Base-by-base conservation (phyloP, 2,329 filamentous ascomycete species). In the Hymenoscyphus infarciens region DNA sequence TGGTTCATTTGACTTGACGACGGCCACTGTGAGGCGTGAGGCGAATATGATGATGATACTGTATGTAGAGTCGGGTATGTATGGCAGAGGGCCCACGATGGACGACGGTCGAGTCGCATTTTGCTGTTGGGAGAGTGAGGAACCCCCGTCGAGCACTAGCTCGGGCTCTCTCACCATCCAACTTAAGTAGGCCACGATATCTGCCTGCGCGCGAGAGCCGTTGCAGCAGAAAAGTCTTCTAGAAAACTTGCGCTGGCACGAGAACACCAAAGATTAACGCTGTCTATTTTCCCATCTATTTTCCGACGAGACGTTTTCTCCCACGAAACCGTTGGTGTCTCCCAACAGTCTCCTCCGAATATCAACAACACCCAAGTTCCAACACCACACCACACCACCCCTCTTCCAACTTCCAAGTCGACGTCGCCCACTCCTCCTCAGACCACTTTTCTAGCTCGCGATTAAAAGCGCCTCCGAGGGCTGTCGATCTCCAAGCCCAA, bases 111-210 rank as follows among this genome's bases (percentile, higher is more conserved):
- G 42, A 49, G 19, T 49, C 2, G 42, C 42, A 22, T 35, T 45
- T 22, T 31, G 42, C 27, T 25, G 60, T 64, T 65, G 64, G 64
- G 64, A 63, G 22, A 58, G 56, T 35, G 33, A 49, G 42, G 42
- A 49, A 49, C 42, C 42, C 42, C n/a, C 42, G 42, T 22, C 19
- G n/a, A 49, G 42, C 19, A 19, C 42, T 49, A 11, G 42, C 42
- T 49, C 42, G 25, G 42, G 42, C 42, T 49, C 49, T 59, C 13
- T 29, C 39, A 16, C 31, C 33, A 31, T 49, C 22, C 29, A 55
- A 57, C 45, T 55, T 64, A 67, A 67, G 61, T 64, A 67, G 53
- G 29, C 49, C 33, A 49, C 7, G 59, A 22, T 61, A 38, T 53
- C 64, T 52, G 60, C 45, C 52, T 58, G 55, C 52, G 22, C 38